Evolutionary conservation across 2,329 filamentous ascomycete genomes (phyloP), one percentile per base, ranked within the genome.

Genomic region (Didymella glomerata): DNA sequence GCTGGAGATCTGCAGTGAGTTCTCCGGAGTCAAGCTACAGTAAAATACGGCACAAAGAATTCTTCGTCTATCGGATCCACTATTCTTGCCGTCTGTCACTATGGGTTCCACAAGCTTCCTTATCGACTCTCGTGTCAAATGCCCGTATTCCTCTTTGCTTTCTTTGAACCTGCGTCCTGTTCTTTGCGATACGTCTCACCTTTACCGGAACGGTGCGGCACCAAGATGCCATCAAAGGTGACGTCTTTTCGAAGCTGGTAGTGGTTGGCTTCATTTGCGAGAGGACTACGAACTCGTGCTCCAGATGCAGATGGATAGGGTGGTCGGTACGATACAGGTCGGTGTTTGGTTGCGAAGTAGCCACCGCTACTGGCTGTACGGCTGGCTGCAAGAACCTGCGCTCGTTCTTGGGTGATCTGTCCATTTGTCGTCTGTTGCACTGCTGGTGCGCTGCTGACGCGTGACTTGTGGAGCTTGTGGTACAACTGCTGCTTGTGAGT

Each of bases 1-100:
- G 32, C 56, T 85, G 55, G 69, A 76, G 51, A 68, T 76, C 13
- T 78, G 74, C 52, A 70, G 73, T 41, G 64, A 75, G 20, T 66
- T 79, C 16, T 76, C 74, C 27, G 76, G 74, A 0, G 66, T 80
- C 3, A 67, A 67, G 38, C 51, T 77, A 25, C 68, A 73, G n/a
- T 55, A 61, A 64, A 20, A 3, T 38, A 51, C 10, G 13, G 24
- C 16, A 3, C 16, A n/a, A 7, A 28, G n/a, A 30, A 10, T 27
- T 18, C 11, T 11, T 11, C 10, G 13, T 42, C 20, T 20, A 42
- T 42, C 16, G 2, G 3, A 25, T 14, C 2, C 25, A 4, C 16
- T 45, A 3, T 40, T 2, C 18, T 1, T 20, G 2, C 3, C 14
- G 14, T 30, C 9, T 27, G 14, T n/a, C 1, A 7, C 16, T 18